Percentiles rank a stretch among this genome's conserved stretches.
phyloP scores from a whole-genome alignment of 2,329 filamentous ascomycete species.

The Cordyceps tenuipes region DNA sequence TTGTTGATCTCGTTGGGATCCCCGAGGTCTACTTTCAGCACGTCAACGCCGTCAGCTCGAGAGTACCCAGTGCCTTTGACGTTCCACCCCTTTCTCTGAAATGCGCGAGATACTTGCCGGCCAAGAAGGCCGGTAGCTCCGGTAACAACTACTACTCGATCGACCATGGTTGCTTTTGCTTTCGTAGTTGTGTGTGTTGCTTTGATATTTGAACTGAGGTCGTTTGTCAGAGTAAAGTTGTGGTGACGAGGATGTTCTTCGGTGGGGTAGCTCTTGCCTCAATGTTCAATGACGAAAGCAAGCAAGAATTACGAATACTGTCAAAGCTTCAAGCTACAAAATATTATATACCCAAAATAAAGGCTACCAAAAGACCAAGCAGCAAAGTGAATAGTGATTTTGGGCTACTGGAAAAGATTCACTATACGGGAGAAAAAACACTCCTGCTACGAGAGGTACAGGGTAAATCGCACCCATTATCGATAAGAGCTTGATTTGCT shows the following conservation, averaged over 20 bases:
- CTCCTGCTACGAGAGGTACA: background rate
- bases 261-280: too few relatives aligned
- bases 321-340: too few relatives aligned
- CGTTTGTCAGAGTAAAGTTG: background rate
- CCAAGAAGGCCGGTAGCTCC: conserved; percentile 80
- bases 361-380: background rate
- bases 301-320: too few relatives aligned
- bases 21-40: conserved; percentile 52
- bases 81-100: conserved; percentile 54
- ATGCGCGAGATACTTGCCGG: conserved; percentile 65
- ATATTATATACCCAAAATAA: background rate
- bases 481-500: conserved; percentile 6
- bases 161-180: conserved; percentile 15
- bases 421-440: too few relatives aligned
- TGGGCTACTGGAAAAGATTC: too few relatives aligned
- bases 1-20: conserved; percentile 38
- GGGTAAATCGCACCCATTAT: background rate
- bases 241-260: too few relatives aligned
- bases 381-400: too few relatives aligned
- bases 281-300: background rate
- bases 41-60: conserved; percentile 60
- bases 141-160: conserved; percentile 60
- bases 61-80: conserved; percentile 67
- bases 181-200: background rate
- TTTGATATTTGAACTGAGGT: background rate